Conservation (phyloP, 2,329 filamentous ascomycete genomes). For the Akanthomyces muscarius region DNA sequence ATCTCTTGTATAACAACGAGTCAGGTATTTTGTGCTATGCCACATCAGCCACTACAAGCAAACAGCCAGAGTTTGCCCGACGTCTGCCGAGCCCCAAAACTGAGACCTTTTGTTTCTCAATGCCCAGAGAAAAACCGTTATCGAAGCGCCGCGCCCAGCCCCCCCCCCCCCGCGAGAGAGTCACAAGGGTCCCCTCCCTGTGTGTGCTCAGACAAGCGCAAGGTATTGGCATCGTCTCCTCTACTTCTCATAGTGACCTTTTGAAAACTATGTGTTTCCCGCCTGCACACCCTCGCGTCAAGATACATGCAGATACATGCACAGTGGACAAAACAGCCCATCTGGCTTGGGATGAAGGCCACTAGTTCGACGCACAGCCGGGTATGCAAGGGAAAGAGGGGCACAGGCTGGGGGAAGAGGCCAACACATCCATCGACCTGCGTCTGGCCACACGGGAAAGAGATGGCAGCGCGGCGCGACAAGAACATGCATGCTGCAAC, state of each 20-base stretch:
- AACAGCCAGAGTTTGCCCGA: neutral
- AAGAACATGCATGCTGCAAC: constrained; percentile 6
- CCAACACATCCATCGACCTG: constrained; percentile 7
- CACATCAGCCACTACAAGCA: constrained; percentile 1
- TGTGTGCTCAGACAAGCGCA: neutral
- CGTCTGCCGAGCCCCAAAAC: neutral
- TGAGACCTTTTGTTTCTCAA: neutral
- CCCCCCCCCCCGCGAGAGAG: no score
- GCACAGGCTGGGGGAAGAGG: neutral
- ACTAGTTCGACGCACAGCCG: constrained; percentile 13
- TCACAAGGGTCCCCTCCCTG: neutral
- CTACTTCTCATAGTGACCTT: neutral
- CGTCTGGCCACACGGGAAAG: constrained; percentile 5
- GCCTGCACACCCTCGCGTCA: constrained; percentile 1
- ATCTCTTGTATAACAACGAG: neutral
- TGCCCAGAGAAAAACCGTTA: neutral
- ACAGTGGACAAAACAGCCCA: constrained; percentile 6
- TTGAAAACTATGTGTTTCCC: neutral
- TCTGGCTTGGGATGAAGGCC: constrained; percentile 11
- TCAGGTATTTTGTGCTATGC: neutral
- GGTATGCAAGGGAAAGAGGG: constrained; percentile 18
- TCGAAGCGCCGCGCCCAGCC: neutral
- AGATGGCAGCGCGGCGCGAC: neutral
- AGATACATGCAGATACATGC: constrained; percentile 5
- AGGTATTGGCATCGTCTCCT: neutral